phyloP scores from a whole-genome alignment of 805 yeast genomes.

The Yarrowia sp. region DNA sequence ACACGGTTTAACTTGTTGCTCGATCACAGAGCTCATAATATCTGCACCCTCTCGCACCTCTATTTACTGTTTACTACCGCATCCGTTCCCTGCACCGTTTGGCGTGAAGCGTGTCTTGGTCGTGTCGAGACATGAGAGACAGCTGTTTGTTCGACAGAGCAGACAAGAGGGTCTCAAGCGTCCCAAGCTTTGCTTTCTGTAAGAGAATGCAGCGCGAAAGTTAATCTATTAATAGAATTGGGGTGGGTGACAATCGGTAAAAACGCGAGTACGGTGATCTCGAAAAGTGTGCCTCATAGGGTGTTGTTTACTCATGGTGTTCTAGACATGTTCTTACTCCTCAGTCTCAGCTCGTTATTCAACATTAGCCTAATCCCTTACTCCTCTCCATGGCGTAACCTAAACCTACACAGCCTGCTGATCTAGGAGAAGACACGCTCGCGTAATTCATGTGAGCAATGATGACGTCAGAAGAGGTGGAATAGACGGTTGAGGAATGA shows the following conservation, averaged over 20 bases:
- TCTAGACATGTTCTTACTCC: too few species aligned
- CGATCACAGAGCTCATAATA: too few species aligned
- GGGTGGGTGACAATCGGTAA: too few species aligned
- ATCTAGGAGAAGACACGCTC: conserved; percentile 2
- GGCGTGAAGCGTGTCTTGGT: conserved; percentile 3
- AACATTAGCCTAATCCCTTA: too few species aligned
- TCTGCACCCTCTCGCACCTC: background rate
- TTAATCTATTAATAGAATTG: too few species aligned
- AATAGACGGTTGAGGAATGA: background rate
- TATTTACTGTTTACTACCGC: conserved; percentile 7
- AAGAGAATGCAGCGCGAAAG: background rate
- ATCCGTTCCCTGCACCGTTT: conserved; percentile 11
- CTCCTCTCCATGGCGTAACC: background rate
- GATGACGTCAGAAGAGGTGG: conserved; percentile 2
- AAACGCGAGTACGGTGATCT: too few species aligned
- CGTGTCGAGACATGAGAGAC: conserved; percentile 1
- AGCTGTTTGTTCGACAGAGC: too few species aligned
- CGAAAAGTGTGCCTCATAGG: too few species aligned
- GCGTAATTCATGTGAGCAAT: conserved; percentile 21
- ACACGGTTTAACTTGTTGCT: too few species aligned
- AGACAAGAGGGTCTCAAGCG: too few species aligned
- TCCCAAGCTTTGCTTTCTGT: background rate
- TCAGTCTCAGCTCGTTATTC: too few species aligned
- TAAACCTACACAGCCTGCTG: conserved; percentile 19
- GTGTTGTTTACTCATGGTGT: too few species aligned